These are phyloP conservation scores for Aspergillus jensenii DNA, from an alignment of 2,329 filamentous ascomycete genomes.

Conservation along the genomic window DNA sequence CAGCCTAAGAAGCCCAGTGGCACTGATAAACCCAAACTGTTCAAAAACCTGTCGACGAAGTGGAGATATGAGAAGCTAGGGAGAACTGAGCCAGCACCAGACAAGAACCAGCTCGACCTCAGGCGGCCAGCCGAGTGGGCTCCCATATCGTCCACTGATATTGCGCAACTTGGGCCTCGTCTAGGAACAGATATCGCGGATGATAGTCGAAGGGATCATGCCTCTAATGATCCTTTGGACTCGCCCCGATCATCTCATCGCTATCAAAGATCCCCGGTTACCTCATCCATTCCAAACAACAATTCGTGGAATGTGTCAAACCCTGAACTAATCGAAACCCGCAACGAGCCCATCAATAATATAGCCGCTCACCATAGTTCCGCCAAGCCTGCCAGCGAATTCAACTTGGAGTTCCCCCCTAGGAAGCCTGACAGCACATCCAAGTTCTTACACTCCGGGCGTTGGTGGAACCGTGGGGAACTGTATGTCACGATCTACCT, in stretches of 20 bases:
- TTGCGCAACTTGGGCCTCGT: neutral
- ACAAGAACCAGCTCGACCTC: conserved; percentile 38
- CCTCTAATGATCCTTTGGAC: neutral
- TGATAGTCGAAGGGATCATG: neutral
- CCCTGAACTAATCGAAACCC: neutral
- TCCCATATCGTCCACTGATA: conserved; percentile 7
- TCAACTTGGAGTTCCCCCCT: conserved; percentile 5
- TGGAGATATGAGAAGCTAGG: conserved; percentile 33
- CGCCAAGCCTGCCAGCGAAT: neutral
- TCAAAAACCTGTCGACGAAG: conserved; percentile 27
- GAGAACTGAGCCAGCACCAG: conserved; percentile 34
- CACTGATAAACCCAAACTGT: conserved; percentile 4
- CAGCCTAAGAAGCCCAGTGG: conserved; percentile 10
- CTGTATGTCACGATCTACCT: conserved; percentile 30
- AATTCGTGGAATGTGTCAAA: neutral
- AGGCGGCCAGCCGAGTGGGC: conserved; percentile 35
- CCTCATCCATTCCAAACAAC: neutral
- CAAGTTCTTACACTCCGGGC: neutral
- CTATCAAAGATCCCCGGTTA: neutral
- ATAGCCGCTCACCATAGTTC: neutral
- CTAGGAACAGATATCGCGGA: neutral
- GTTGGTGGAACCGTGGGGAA: conserved; percentile 28
- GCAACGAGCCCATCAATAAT: neutral
- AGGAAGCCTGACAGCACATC: conserved; percentile 6
- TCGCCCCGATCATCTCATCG: neutral